Evolutionary conservation across 2,329 filamentous ascomycete species (phyloP).

Genomic region (Phyllosticta citriasiana): DNA sequence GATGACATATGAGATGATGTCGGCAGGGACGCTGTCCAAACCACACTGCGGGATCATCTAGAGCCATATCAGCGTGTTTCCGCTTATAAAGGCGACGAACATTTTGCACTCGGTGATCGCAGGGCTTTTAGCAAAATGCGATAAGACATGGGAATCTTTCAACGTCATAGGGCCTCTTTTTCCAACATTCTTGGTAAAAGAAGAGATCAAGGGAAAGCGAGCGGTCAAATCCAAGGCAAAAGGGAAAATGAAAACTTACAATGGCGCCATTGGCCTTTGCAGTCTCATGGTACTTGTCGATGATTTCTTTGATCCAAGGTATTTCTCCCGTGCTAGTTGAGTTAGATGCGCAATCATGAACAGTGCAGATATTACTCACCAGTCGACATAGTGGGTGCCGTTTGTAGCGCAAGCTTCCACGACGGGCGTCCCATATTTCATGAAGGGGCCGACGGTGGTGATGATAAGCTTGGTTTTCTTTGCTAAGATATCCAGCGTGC

Average conservation of each 20-base stretch:
- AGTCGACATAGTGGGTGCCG: constrained; percentile 59
- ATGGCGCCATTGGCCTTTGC: constrained; percentile 52
- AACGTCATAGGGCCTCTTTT: no score
- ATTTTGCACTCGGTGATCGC: not conserved
- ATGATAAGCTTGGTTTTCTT: constrained; percentile 49
- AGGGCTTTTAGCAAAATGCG: not conserved
- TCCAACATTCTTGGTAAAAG: not conserved
- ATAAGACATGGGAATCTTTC: not conserved
- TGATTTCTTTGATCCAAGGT: constrained; percentile 54
- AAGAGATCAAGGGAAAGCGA: not conserved
- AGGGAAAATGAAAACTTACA: constrained; percentile 27
- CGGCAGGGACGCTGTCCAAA: constrained; percentile 51
- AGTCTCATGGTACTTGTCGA: constrained; percentile 49
- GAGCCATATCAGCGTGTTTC: not conserved
- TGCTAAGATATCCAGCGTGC: constrained; percentile 42
- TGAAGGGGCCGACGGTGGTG: constrained; percentile 54
- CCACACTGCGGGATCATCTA: constrained; percentile 51
- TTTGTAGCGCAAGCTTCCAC: constrained; percentile 54
- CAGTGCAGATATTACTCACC: constrained; percentile 24
- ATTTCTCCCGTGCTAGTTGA: constrained; percentile 47
- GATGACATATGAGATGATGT: constrained; percentile 45
- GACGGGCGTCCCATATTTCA: constrained; percentile 53
- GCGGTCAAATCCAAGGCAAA: not conserved
- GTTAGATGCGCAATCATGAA: not conserved
- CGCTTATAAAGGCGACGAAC: not conserved